These are phyloP conservation scores for Urochloa ruziziensis DNA, from an alignment of 176 grass and related monocot species.

Conservation along the genomic window DNA sequence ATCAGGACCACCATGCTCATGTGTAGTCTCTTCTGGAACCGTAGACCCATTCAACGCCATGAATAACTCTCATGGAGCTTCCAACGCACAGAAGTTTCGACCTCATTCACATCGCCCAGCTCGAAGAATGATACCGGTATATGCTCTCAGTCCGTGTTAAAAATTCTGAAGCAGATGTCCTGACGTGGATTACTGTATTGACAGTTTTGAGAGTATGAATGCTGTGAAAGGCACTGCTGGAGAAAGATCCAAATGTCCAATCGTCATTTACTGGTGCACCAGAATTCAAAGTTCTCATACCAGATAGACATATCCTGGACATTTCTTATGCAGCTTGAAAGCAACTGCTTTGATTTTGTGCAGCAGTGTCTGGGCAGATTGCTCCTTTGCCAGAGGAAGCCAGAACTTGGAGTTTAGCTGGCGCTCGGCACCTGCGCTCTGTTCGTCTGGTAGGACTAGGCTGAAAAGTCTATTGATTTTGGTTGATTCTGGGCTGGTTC, in stretches of 20 bases:
- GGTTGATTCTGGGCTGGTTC: no score
- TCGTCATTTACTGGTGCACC: not conserved
- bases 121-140: conserved; percentile 32
- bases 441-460: no score
- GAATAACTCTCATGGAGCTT: not conserved
- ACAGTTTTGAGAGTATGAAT: conserved; percentile 30
- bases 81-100: conserved; percentile 21
- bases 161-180: conserved; percentile 12
- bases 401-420: no score
- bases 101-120: not conserved
- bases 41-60: not conserved
- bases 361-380: no score
- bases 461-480: no score
- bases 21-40: not conserved
- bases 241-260: conserved; percentile 29
- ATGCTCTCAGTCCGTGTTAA: not conserved
- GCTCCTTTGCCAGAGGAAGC: no score
- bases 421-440: no score
- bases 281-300: not conserved
- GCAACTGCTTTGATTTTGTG: not conserved
- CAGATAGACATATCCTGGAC: not conserved
- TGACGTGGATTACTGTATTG: conserved; percentile 14
- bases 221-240: not conserved
- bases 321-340: conserved; percentile 25
- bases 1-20: not conserved